These are phyloP conservation scores for Chalara sp. DNA, from an alignment of 2,329 filamentous ascomycete genomes.

Conservation along the genomic window DNA sequence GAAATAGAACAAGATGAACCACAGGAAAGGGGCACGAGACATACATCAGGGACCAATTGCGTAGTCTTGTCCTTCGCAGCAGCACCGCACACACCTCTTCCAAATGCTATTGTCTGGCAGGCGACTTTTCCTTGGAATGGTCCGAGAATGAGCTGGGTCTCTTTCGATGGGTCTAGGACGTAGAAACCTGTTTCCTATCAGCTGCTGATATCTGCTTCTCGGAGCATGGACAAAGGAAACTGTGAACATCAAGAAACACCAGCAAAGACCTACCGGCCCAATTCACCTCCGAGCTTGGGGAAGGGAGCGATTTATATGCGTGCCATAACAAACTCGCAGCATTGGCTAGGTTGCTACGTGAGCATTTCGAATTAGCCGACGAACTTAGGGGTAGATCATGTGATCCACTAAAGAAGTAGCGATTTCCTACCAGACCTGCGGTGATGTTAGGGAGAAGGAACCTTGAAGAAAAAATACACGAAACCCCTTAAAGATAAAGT, in stretches of 20 bases:
- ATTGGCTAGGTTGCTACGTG: slow-evolving; percentile 66
- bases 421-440: slow-evolving; percentile 34
- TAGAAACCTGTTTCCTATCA: slow-evolving; percentile 57
- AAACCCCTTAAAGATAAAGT: too few relatives aligned
- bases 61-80: slow-evolving; percentile 56
- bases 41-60: slow-evolving; percentile 58
- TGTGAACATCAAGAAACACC: too few relatives aligned
- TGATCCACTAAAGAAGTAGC: neutral
- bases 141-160: slow-evolving; percentile 59
- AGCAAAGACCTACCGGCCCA: slow-evolving; percentile 54
- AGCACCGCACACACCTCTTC: slow-evolving; percentile 68
- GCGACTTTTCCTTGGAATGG: slow-evolving; percentile 77
- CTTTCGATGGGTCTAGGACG: slow-evolving; percentile 45
- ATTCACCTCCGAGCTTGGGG: slow-evolving; percentile 62
- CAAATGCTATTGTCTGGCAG: slow-evolving; percentile 70
- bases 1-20: too few relatives aligned
- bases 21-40: slow-evolving; percentile 27
- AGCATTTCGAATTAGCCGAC: neutral
- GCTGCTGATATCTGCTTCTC: neutral
- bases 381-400: neutral
- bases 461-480: too few relatives aligned
- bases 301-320: slow-evolving; percentile 64
- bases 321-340: slow-evolving; percentile 73
- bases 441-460: too few relatives aligned
- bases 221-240: too few relatives aligned